phyloP scores from a whole-genome alignment of 805 yeast species.

The Tetrapisispora nanseiensis region DNA sequence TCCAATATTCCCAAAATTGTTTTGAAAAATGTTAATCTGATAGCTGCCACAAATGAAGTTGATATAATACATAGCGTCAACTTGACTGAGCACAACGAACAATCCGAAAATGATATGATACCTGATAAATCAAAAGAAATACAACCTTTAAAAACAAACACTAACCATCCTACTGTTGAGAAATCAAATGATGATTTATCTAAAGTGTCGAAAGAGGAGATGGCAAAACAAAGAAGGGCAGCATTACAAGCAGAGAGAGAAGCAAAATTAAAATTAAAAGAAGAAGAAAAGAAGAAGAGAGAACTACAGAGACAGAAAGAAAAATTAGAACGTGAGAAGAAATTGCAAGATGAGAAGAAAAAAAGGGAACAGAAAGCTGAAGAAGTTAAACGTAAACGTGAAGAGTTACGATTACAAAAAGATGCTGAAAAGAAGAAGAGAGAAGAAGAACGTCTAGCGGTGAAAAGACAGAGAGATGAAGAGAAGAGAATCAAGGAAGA shows the following conservation, averaged over 20 bases:
- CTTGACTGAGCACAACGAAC: background rate
- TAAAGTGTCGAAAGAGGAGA: slow-evolving; percentile 7
- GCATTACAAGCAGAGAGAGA: slow-evolving; percentile 11
- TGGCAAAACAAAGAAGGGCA: slow-evolving; percentile 10
- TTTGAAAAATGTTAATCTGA: background rate
- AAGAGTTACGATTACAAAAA: slow-evolving; percentile 12
- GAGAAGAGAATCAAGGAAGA: slow-evolving; percentile 13
- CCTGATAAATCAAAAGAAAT: background rate
- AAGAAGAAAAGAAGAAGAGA: slow-evolving; percentile 13
- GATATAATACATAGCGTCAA: background rate
- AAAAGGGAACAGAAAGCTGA: slow-evolving; percentile 16
- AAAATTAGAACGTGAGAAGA: slow-evolving; percentile 29
- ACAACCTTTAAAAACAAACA: background rate
- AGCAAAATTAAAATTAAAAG: slow-evolving; percentile 8
- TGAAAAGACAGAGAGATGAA: slow-evolving; percentile 15
- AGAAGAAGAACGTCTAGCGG: slow-evolving; percentile 15
- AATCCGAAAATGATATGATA: background rate
- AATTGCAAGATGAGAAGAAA: slow-evolving; percentile 26
- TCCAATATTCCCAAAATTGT: background rate
- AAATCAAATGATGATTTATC: slow-evolving; percentile 1
- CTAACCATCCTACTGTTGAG: too few relatives aligned
- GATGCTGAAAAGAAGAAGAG: slow-evolving; percentile 13
- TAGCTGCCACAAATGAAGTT: background rate
- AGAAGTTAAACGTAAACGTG: slow-evolving; percentile 15
- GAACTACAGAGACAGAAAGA: slow-evolving; percentile 16